Evolutionary conservation across 768 basidiomycete genomes (phyloP).

Genomic region (Agrocybe pediades): DNA sequence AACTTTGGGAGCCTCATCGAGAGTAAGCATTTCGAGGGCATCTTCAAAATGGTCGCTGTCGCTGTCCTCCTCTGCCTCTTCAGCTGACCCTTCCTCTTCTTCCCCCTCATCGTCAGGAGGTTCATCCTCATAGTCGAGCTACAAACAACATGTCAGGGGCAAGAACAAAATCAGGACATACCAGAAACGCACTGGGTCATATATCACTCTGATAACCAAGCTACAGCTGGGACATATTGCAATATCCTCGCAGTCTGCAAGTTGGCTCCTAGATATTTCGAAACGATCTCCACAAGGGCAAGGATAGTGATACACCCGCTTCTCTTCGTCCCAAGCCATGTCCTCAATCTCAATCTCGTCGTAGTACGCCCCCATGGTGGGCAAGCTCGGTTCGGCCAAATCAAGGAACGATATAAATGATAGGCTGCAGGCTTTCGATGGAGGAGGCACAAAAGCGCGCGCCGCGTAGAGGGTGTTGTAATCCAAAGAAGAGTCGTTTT

Average conservation of each 20-base stretch:
- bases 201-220: slow-evolving; percentile 88
- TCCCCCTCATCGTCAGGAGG: slow-evolving; percentile 54
- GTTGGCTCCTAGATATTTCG: slow-evolving; percentile 86
- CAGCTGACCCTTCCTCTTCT: slow-evolving; percentile 41
- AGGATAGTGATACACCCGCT: slow-evolving; percentile 90
- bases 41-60: slow-evolving; percentile 59
- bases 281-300: slow-evolving; percentile 98
- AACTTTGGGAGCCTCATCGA: slow-evolving; percentile 32
- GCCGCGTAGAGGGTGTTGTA: neutral
- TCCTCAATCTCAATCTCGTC: slow-evolving; percentile 98
- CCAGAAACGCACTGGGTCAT: slow-evolving; percentile 78
- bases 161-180: slow-evolving; percentile 6
- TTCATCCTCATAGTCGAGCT: slow-evolving; percentile 89
- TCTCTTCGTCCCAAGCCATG: slow-evolving; percentile 86
- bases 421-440: neutral
- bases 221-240: slow-evolving; percentile 97
- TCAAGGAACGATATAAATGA: neutral
- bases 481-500: neutral
- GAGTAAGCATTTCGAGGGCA: slow-evolving; percentile 63
- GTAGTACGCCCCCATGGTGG: slow-evolving; percentile 80
- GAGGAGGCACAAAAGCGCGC: neutral
- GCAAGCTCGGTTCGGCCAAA: neutral
- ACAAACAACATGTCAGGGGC: slow-evolving; percentile 1
- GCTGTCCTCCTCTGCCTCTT: slow-evolving; percentile 32
- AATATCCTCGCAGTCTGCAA: slow-evolving; percentile 88